Evolutionary conservation across 2,329 filamentous ascomycete species (phyloP).

Genomic region (Zasmidium angulare): DNA sequence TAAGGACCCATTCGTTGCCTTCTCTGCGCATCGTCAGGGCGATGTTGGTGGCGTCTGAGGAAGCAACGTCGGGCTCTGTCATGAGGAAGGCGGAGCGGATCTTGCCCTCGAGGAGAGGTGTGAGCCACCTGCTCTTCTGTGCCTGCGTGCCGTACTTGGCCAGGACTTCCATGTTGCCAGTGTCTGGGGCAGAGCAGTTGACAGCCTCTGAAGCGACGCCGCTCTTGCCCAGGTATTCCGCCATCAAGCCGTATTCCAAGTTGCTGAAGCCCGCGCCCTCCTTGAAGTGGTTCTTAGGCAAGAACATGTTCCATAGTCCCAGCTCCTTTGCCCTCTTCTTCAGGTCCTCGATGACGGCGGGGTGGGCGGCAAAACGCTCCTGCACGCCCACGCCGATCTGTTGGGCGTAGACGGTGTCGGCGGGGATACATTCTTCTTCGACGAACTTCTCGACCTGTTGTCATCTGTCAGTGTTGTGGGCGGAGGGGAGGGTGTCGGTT

Average conservation of each 20-base stretch:
- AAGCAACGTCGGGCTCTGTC: slow-evolving; percentile 50
- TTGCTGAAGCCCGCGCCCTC: slow-evolving; percentile 94
- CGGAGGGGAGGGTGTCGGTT: neutral
- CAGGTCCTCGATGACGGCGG: slow-evolving; percentile 79
- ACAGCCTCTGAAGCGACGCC: slow-evolving; percentile 82
- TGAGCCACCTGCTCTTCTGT: slow-evolving; percentile 53
- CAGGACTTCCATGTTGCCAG: slow-evolving; percentile 55
- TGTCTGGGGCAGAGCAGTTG: slow-evolving; percentile 59
- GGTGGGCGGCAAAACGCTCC: slow-evolving; percentile 76
- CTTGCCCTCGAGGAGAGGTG: slow-evolving; percentile 50
- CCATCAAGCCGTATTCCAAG: slow-evolving; percentile 96
- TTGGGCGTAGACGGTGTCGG: slow-evolving; percentile 76
- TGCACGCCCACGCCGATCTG: slow-evolving; percentile 70
- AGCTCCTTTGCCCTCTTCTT: slow-evolving; percentile 80
- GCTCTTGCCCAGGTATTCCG: slow-evolving; percentile 89
- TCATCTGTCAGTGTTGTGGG: slow-evolving; percentile 7
- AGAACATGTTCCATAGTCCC: slow-evolving; percentile 97
- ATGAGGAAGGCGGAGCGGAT: slow-evolving; percentile 51
- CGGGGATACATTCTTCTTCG: slow-evolving; percentile 78
- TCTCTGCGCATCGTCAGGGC: slow-evolving; percentile 73
- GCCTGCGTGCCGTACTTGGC: slow-evolving; percentile 53
- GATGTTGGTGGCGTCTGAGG: slow-evolving; percentile 53
- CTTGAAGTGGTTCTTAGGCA: slow-evolving; percentile 91
- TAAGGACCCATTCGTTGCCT: slow-evolving; percentile 85
- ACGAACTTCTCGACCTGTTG: slow-evolving; percentile 79